These are phyloP conservation scores for Nepenthes mirabilis DNA, from an alignment of 148 eudicot species.

Conservation along the genomic window DNA sequence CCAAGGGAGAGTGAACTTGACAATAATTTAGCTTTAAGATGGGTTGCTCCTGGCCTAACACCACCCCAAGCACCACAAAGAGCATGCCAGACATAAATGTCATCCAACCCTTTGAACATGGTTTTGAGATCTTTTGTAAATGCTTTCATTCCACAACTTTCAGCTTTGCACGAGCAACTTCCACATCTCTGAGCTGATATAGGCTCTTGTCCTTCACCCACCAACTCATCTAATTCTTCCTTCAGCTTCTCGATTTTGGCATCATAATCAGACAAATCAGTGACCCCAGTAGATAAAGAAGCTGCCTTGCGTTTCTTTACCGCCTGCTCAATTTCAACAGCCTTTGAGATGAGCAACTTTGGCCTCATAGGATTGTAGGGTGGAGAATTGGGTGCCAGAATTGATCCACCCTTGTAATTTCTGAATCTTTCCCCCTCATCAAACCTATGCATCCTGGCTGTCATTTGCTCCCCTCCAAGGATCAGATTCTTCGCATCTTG, in stretches of 20 bases:
- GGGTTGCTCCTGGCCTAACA: constrained; percentile 47
- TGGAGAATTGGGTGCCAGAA: constrained; percentile 26
- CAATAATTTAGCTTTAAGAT: constrained; percentile 26
- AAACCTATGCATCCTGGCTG: constrained; percentile 43
- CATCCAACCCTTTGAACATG: constrained; percentile 44
- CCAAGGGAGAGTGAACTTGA: constrained; percentile 41
- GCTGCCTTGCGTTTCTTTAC: constrained; percentile 35
- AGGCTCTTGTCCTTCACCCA: constrained; percentile 11
- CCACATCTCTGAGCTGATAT: constrained; percentile 2
- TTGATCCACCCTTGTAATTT: constrained; percentile 29
- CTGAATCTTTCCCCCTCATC: constrained; percentile 51
- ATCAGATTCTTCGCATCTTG: constrained; percentile 33
- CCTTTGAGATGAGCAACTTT: constrained; percentile 39
- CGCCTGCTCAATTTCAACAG: constrained; percentile 39
- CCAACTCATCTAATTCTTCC: constrained; percentile 26
- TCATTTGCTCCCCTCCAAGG: constrained; percentile 58
- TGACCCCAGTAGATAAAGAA: constrained; percentile 7
- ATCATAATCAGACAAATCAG: constrained; percentile 20
- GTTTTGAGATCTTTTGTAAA: constrained; percentile 40
- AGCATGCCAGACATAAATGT: constrained; percentile 65
- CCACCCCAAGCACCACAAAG: constrained; percentile 73
- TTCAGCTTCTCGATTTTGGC: constrained; percentile 20
- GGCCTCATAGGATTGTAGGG: constrained; percentile 39
- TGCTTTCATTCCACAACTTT: constrained; percentile 36
- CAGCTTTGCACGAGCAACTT: constrained; percentile 8